phyloP scores from a whole-genome alignment of 176 grass and related monocot genomes.

The Oryza glaberrima region DNA sequence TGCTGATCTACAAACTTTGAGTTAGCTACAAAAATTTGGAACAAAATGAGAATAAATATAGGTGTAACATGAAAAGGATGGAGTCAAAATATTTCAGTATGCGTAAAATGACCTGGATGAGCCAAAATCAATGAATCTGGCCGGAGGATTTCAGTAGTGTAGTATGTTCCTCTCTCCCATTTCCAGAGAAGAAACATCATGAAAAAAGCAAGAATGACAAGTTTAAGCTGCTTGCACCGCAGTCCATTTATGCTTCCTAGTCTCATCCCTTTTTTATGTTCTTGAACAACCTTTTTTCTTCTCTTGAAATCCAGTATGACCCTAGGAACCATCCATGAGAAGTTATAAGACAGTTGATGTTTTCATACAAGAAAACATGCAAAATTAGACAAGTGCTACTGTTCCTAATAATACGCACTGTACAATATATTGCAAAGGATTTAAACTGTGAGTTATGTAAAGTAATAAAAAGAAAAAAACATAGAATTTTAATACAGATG shows the following conservation, averaged over 20 bases:
- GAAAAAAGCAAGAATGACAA: conserved; percentile 65
- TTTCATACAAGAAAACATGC: conserved; percentile 30
- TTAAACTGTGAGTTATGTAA: neutral
- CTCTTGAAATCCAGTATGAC: neutral
- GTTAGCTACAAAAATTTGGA: conserved; percentile 40
- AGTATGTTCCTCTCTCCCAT: conserved; percentile 80
- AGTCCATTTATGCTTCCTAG: conserved; percentile 76
- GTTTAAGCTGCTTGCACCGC: conserved; percentile 79
- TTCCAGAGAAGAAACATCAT: conserved; percentile 83
- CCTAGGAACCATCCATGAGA: conserved; percentile 45
- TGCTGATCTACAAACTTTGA: conserved; percentile 57
- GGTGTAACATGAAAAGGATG: neutral
- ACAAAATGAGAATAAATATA: conserved; percentile 41
- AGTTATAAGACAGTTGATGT: conserved; percentile 1
- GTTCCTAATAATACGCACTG: conserved; percentile 2
- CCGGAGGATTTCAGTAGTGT: conserved; percentile 41
- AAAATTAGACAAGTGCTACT: neutral
- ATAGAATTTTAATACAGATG: neutral
- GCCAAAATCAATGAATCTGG: conserved; percentile 62
- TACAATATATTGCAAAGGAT: neutral
- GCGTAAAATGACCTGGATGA: conserved; percentile 64
- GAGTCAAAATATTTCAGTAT: conserved; percentile 16
- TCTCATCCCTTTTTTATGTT: conserved; percentile 72
- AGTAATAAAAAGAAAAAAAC: neutral
- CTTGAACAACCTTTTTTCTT: neutral